Base-by-base conservation (phyloP, 202 grass and related monocot species). In the Saccharum hybrid region DNA sequence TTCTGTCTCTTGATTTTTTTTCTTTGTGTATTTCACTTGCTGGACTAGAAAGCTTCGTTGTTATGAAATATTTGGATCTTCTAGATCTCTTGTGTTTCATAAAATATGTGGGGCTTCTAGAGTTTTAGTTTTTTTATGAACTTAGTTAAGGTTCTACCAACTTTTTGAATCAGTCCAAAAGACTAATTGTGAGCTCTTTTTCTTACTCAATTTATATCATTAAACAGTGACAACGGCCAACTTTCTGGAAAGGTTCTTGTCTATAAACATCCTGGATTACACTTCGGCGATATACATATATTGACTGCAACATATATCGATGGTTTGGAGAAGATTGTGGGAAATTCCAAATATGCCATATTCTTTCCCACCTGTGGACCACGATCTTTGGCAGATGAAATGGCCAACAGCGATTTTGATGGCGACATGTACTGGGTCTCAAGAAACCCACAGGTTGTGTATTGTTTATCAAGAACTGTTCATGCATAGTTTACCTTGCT, bases 361-460 rank as follows among this genome's bases (percentile, higher is more conserved):
- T 74, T 94, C 54, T 97, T 97, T 28, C 90, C 92, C 22, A 87
- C 42, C 21, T 84, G 60, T 75, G 92, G 94, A 21, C 66, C 71
- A 51, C 81, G 94, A 40, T 97, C 94, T 65, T 83, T 97, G 73
- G 89, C 91, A 30, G 94, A 97, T 89, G 94, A 97, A 62, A 94
- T 97, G 90, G 92, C 94, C 30, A 90, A 92, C 57, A 92, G 94
- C 54, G 94, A 97, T 71, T 90, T 91, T 86, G 94, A 97, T 86
- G 94, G 94, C 0, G 90, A 26, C 26, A 26, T 26, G 26, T 26
- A 26, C 26, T 26, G 26, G 26, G 26, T 26, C 26, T 26, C 26
- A 11, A 82, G 72, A 77, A 91, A 97, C 51, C 75, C 78, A 68
- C 45, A 89, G 88, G 94, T 94, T 57, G 65, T 75, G 36, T 10